Evolutionary conservation across 139 green algal species (phyloP), one percentile per base, ranked within the genome.

Genomic region (Chlorella sorokiniana): DNA sequence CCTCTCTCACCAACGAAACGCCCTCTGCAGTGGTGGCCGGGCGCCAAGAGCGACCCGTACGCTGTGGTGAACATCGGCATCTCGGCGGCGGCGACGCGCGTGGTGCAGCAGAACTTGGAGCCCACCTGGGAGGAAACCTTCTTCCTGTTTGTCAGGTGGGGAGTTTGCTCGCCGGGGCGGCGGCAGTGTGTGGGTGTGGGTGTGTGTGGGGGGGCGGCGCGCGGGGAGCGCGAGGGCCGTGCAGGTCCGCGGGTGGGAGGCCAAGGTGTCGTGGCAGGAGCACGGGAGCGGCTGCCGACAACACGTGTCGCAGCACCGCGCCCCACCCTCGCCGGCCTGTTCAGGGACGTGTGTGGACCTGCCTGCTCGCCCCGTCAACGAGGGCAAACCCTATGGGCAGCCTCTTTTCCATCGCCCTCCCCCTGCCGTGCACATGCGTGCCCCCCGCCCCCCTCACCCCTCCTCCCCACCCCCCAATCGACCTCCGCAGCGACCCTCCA

Each of bases 11-110:
- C 52, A 61, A 4, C 52, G 22, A 4, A n/a, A 4, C 6, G 14
- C 27, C 7, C 2, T 5, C 52, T 25, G 74, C 75, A 81, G 75
- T 81, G 75, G 75, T 70, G 75, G 59, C 75, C 75, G 14, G 20
- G 40, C 22, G 41, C 59, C 40, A 70, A 67, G 40, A 81, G 75
- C 59, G 75, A 81, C 56, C 75, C 75, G 9, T 81, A 72, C 41
- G 75, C 42, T n/a, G 59, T 81, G 16, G 40, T 81, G 29, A 71
- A 38, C 75, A 33, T 81, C 3, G 75, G 75, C 75, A 41, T 72
- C 75, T 72, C 59, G 4, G 40, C 59, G 6, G 75, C 40, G 0
- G 41, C 42, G 40, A 81, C 75, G 5, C n/a, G 40, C 9, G 59
- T 61, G 16, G 31, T 81, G 33, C 41, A 71, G 2, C 75, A 81